Percentiles rank a stretch among this genome's conserved stretches.
These are phyloP conservation scores for Cladorrhinum sp. DNA, from an alignment of 2,329 filamentous ascomycete species.

Conservation along the genomic window DNA sequence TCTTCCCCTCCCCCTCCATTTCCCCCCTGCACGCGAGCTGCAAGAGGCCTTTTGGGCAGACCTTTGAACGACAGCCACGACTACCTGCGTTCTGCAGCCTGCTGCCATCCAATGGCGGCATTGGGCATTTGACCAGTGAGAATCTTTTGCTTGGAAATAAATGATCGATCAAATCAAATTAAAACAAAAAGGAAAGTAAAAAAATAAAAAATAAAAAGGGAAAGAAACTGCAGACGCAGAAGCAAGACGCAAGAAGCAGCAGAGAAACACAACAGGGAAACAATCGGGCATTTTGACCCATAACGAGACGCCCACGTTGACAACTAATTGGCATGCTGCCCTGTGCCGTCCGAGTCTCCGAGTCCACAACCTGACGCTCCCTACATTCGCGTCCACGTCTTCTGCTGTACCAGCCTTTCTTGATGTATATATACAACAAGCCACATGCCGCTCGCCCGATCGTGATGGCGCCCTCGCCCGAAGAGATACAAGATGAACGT, in stretches of 20 bases:
- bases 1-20: not conserved
- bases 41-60: constrained; percentile 22
- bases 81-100: constrained; percentile 40
- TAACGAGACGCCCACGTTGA: constrained; percentile 18
- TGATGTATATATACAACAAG: constrained; percentile 27
- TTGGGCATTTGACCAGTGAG: not conserved
- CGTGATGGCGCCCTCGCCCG: not conserved
- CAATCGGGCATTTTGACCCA: constrained; percentile 2
- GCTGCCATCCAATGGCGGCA: constrained; percentile 24
- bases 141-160: not conserved
- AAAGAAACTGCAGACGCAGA: constrained; percentile 9
- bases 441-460: constrained; percentile 19
- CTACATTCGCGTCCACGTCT: constrained; percentile 4
- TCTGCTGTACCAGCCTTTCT: no score
- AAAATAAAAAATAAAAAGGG: constrained; percentile 13
- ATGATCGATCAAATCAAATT: not conserved
- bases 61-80: constrained; percentile 50
- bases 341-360: constrained; percentile 18
- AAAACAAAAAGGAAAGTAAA: not conserved
- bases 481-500: constrained; percentile 14
- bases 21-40: constrained; percentile 10
- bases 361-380: constrained; percentile 11
- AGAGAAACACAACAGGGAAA: not conserved
- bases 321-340: constrained; percentile 9
- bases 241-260: not conserved